Evolutionary conservation across 345 rosid species (phyloP).

Genomic region (Linum tenue): DNA sequence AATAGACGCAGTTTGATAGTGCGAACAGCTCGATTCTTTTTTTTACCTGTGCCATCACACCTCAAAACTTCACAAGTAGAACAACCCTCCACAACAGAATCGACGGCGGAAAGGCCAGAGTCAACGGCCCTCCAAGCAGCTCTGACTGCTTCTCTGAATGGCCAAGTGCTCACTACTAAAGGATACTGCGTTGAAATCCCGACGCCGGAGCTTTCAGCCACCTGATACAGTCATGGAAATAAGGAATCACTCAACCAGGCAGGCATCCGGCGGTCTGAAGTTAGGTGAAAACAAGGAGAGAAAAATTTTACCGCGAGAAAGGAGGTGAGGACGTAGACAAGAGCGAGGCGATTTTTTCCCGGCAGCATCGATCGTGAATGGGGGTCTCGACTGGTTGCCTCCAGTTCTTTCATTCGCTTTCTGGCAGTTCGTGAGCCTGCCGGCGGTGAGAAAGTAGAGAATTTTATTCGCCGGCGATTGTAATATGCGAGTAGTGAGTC

Average conservation of each 20-base stretch:
- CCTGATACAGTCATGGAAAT: constrained; percentile 24
- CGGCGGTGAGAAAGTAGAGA: too few species aligned
- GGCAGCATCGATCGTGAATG: constrained; percentile 9
- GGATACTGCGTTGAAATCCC: constrained; percentile 40
- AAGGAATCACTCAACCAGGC: neutral
- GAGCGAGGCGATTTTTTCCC: constrained; percentile 6
- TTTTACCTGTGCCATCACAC: constrained; percentile 84
- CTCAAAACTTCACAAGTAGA: constrained; percentile 80
- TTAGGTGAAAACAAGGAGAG: neutral
- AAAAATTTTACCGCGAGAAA: constrained; percentile 16
- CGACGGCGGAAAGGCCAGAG: constrained; percentile 55
- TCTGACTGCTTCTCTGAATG: constrained; percentile 75
- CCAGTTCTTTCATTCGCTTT: too few species aligned
- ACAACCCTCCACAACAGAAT: constrained; percentile 91
- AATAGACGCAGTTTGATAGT: neutral
- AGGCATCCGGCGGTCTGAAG: neutral
- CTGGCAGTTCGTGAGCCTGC: too few species aligned
- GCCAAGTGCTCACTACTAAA: constrained; percentile 86
- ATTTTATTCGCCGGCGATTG: too few species aligned
- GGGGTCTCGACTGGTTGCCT: too few species aligned
- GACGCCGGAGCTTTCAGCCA: constrained; percentile 20
- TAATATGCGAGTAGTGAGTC: too few species aligned
- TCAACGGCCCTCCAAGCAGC: constrained; percentile 74
- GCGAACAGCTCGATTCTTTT: neutral
- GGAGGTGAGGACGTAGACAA: constrained; percentile 14